Evolutionary conservation across 2,329 filamentous ascomycete species (phyloP).

Genomic region (Exophiala phaeomuriformis): DNA sequence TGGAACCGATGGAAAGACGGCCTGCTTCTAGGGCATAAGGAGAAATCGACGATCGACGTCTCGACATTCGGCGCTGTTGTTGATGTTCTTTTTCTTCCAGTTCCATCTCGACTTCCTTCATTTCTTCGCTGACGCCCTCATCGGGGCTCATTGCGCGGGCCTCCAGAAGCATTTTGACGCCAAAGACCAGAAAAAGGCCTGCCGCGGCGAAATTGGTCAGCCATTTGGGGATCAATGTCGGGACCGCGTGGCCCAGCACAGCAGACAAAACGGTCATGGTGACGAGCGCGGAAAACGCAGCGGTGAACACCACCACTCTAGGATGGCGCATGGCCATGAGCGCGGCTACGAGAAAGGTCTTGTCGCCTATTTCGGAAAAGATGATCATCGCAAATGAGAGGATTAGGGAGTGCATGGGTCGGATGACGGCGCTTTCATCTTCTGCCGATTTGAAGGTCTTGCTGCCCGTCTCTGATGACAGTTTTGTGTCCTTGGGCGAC

Average conservation of each 20-base stretch:
- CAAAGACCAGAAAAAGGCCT: slow-evolving; percentile 81
- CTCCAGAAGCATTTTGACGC: slow-evolving; percentile 73
- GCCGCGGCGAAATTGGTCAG: slow-evolving; percentile 83
- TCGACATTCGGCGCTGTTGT: slow-evolving; percentile 55
- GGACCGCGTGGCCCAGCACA: slow-evolving; percentile 83
- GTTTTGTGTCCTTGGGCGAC: slow-evolving; percentile 57
- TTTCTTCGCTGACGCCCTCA: slow-evolving; percentile 90
- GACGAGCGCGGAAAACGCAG: slow-evolving; percentile 83
- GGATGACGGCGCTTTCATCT: slow-evolving; percentile 49
- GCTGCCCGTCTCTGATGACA: slow-evolving; percentile 42
- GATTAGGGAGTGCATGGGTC: slow-evolving; percentile 77
- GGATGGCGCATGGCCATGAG: slow-evolving; percentile 99
- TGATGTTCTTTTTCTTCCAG: slow-evolving; percentile 85
- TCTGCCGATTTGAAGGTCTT: slow-evolving; percentile 30
- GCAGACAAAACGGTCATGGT: slow-evolving; percentile 95
- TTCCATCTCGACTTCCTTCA: slow-evolving; percentile 94
- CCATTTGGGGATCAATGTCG: slow-evolving; percentile 80
- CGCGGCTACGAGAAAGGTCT: slow-evolving; percentile 93
- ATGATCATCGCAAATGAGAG: slow-evolving; percentile 96
- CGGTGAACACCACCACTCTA: slow-evolving; percentile 84
- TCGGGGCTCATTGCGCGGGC: slow-evolving; percentile 81
- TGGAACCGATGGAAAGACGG: slow-evolving; percentile 46
- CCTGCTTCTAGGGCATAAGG: slow-evolving; percentile 77
- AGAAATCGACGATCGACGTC: slow-evolving; percentile 54
- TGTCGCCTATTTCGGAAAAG: slow-evolving; percentile 94